Evolutionary conservation across 805 yeast species (phyloP).

Genomic region (Zygosaccharomyces bisporus): DNA sequence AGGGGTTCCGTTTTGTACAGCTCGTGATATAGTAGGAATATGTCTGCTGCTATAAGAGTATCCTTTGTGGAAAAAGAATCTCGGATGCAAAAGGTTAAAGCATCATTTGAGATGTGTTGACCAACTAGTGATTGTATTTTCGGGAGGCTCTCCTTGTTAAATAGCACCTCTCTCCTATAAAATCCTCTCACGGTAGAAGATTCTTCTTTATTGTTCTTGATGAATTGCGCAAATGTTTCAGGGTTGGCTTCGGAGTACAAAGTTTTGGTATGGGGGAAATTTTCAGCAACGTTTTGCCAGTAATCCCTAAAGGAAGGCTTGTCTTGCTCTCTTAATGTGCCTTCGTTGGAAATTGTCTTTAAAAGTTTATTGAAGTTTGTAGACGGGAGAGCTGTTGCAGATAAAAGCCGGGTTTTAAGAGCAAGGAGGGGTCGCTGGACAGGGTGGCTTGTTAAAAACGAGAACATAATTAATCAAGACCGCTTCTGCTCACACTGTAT

Average conservation of each 20-base stretch:
- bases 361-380: slow-evolving; percentile 1
- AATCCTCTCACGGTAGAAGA: slow-evolving; percentile 15
- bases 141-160: slow-evolving; percentile 4
- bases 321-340: not conserved
- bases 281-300: slow-evolving; percentile 4
- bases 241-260: slow-evolving; percentile 1
- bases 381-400: slow-evolving; percentile 2
- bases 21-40: slow-evolving; percentile 21
- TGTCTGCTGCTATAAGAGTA: slow-evolving; percentile 22
- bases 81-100: slow-evolving; percentile 19
- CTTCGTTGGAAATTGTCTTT: slow-evolving; percentile 1
- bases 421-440: not conserved
- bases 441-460: not conserved
- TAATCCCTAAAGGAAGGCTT: slow-evolving; percentile 8
- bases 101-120: slow-evolving; percentile 1
- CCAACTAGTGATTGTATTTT: not conserved
- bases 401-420: not conserved
- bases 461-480: not conserved
- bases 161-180: slow-evolving; percentile 16
- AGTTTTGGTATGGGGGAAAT: not conserved
- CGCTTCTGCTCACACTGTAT: not conserved
- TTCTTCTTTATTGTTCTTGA: slow-evolving; percentile 3
- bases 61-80: slow-evolving; percentile 20
- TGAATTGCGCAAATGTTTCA: slow-evolving; percentile 4
- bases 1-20: slow-evolving; percentile 11